Evolutionary conservation across 345 rosid species (phyloP).

Genomic region (Lumnitzera littorea): DNA sequence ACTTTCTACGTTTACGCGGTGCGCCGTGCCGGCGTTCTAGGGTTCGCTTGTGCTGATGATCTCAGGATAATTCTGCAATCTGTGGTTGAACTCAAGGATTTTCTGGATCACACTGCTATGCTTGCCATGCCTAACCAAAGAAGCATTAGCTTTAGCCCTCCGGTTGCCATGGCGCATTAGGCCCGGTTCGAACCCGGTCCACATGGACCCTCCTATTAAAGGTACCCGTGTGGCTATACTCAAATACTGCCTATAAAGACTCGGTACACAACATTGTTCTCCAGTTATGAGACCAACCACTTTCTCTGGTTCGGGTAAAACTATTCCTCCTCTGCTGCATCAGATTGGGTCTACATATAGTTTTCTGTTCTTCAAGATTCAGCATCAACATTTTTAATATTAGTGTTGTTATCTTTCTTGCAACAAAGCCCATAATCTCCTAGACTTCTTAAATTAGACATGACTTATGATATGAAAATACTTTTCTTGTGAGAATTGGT

Average conservation of each 20-base stretch:
- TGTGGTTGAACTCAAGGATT: conserved; percentile 81
- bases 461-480: conserved; percentile 5
- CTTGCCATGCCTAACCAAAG: conserved; percentile 90
- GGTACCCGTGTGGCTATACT: too few relatives aligned
- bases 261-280: too few relatives aligned
- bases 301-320: too few relatives aligned
- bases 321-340: too few relatives aligned
- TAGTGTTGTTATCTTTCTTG: neutral
- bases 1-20: conserved; percentile 95
- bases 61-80: conserved; percentile 68
- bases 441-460: conserved; percentile 3
- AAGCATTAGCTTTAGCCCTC: conserved; percentile 44
- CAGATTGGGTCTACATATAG: too few relatives aligned
- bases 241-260: too few relatives aligned
- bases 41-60: conserved; percentile 74
- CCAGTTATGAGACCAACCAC: too few relatives aligned
- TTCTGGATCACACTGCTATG: conserved; percentile 96
- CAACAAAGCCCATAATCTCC: conserved; percentile 1
- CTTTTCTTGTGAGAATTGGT: conserved; percentile 25
- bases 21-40: conserved; percentile 40
- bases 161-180: conserved; percentile 74
- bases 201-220: too few relatives aligned
- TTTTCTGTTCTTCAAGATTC: neutral
- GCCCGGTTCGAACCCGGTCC: too few relatives aligned
- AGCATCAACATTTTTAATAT: neutral